Conservation (phyloP, 2,329 filamentous ascomycete genomes). For the Knoxdaviesia proteae region DNA sequence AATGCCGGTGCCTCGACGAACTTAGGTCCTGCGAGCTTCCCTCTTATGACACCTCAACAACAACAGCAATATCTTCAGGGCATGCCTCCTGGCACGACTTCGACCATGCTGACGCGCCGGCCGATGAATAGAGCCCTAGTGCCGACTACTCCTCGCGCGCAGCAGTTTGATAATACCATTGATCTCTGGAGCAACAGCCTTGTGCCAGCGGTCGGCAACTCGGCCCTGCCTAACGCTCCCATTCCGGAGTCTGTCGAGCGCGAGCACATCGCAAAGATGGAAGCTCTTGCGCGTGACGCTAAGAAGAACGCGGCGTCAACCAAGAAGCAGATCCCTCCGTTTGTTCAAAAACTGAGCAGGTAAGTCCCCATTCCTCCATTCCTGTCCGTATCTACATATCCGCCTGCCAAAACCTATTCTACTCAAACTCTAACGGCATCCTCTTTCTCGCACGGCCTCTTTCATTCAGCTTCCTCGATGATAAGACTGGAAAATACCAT, state of each 20-base stretch:
- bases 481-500: constrained; percentile 55
- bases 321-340: constrained; percentile 87
- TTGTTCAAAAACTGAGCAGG: constrained; percentile 97
- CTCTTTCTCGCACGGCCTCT: constrained; percentile 2
- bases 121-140: constrained; percentile 29
- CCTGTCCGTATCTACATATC: neutral
- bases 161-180: constrained; percentile 15
- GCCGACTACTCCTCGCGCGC: constrained; percentile 16
- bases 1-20: no score
- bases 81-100: no score
- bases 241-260: constrained; percentile 19
- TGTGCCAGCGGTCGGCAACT: constrained; percentile 6
- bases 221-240: constrained; percentile 1
- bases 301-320: constrained; percentile 79
- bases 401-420: neutral
- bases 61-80: no score
- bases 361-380: constrained; percentile 20
- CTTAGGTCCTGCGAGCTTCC: no score
- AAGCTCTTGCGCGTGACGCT: constrained; percentile 58
- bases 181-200: constrained; percentile 20
- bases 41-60: no score
- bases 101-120: constrained; percentile 21
- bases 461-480: constrained; percentile 63
- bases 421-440: neutral
- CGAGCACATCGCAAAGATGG: constrained; percentile 59